Conservation (phyloP, 257 asterid genomes). For the Pogostemon cablin region DNA sequence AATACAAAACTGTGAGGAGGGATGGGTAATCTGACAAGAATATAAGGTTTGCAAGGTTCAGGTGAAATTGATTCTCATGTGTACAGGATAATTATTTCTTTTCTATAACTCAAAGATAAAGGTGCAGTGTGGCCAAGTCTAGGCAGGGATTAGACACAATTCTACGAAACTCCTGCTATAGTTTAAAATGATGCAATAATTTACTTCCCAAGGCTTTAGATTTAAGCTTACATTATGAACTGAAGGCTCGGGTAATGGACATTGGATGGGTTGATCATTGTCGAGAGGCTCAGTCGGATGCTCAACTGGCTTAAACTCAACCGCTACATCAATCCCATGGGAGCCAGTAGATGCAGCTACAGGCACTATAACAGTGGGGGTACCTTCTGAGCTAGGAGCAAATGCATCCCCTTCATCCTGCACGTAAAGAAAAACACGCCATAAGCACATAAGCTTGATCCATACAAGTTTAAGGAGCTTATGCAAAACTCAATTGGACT, state of each 20-base stretch:
- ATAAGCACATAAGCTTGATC: constrained; percentile 11
- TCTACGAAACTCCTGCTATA: background rate
- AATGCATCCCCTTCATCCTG: constrained; percentile 66
- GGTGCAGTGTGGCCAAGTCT: background rate
- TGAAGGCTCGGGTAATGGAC: constrained; percentile 92
- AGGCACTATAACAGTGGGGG: constrained; percentile 36
- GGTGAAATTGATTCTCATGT: background rate
- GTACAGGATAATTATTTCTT: background rate
- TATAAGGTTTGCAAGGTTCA: background rate
- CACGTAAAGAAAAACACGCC: constrained; percentile 25
- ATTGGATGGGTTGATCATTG: constrained; percentile 71
- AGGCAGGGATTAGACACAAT: constrained; percentile 10
- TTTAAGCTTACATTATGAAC: constrained; percentile 66
- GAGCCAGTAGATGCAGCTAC: constrained; percentile 46
- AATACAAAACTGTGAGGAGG: background rate
- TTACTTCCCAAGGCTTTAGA: background rate
- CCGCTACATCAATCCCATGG: constrained; percentile 65
- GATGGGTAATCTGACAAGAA: background rate
- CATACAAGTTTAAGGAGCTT: background rate
- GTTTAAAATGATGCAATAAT: background rate
- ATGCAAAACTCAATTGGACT: no score
- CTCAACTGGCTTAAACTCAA: constrained; percentile 79
- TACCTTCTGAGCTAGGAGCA: constrained; percentile 53
- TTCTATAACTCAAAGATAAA: background rate
- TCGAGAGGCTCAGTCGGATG: constrained; percentile 83